Conservation (phyloP, 129 eudicot species). For the Dittrichia graveolens region DNA sequence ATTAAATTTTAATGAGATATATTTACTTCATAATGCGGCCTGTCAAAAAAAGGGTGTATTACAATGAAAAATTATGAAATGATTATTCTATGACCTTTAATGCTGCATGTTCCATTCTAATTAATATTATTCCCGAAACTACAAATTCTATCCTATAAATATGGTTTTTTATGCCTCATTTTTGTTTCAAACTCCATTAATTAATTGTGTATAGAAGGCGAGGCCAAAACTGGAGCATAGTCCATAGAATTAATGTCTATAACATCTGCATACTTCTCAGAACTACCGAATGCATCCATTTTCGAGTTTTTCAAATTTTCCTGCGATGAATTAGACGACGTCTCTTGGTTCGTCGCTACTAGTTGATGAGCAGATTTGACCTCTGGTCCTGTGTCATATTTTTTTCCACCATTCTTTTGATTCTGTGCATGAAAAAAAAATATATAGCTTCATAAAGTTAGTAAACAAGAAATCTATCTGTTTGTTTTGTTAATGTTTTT, state of each 20-base stretch:
- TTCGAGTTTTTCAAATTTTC: constrained; percentile 18
- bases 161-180: background rate
- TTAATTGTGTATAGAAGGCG: constrained; percentile 74
- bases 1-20: too few relatives aligned
- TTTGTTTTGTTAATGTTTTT: background rate
- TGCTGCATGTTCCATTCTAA: too few relatives aligned
- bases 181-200: constrained; percentile 33
- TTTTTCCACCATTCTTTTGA: constrained; percentile 28
- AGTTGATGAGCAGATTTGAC: constrained; percentile 16
- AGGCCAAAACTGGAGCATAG: constrained; percentile 60
- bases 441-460: background rate
- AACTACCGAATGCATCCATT: constrained; percentile 24
- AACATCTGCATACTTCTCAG: constrained; percentile 45
- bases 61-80: too few relatives aligned
- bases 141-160: too few relatives aligned
- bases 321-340: constrained; percentile 27
- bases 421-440: constrained; percentile 36
- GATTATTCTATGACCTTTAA: too few relatives aligned
- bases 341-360: constrained; percentile 25
- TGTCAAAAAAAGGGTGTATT: too few relatives aligned
- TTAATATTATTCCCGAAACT: too few relatives aligned
- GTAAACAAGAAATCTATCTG: constrained; percentile 5
- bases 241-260: constrained; percentile 69
- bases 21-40: too few relatives aligned
- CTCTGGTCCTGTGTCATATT: constrained; percentile 20